A percentile compares a stretch with the other conserved stretches of the same genome.
These are phyloP conservation scores for Cucumis melo DNA, from an alignment of 306 rosid genomes.

Conservation along the genomic window DNA sequence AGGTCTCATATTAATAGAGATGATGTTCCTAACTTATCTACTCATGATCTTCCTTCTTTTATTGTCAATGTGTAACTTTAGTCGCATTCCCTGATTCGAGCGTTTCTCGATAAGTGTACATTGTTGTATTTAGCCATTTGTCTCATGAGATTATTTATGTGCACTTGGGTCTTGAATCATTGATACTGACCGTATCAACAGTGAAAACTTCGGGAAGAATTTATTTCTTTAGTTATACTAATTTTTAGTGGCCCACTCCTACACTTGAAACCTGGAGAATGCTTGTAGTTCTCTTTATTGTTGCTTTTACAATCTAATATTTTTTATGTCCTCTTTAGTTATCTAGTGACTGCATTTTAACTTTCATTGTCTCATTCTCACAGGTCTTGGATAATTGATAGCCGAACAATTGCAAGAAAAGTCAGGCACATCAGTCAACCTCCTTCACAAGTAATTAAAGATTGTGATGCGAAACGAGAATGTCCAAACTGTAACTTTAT, in stretches of 20 bases:
- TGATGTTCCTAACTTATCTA: not conserved
- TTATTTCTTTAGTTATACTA: not conserved
- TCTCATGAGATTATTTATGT: not conserved
- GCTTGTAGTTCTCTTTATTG: not conserved
- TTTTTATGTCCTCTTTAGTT: not conserved
- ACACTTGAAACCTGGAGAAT: not conserved
- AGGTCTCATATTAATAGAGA: not conserved
- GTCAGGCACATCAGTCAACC: slow-evolving; percentile 37
- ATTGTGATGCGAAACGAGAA: slow-evolving; percentile 63
- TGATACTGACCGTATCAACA: not conserved
- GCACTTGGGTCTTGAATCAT: not conserved
- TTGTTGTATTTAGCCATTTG: not conserved
- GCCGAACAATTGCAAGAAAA: slow-evolving; percentile 72
- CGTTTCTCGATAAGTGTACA: not conserved
- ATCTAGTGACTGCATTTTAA: not conserved
- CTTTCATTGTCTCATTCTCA: slow-evolving; percentile 8
- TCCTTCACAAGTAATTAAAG: slow-evolving; percentile 43
- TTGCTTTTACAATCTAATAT: not conserved
- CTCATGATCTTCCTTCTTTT: too few relatives aligned
- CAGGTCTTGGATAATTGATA: slow-evolving; percentile 73
- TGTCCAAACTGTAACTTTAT: slow-evolving; percentile 59
- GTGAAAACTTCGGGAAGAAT: not conserved
- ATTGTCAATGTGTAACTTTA: not conserved
- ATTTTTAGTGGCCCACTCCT: not conserved
- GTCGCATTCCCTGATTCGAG: not conserved